Evolutionary conservation across 345 rosid genomes (phyloP).

Genomic region (Brassica cretica): DNA sequence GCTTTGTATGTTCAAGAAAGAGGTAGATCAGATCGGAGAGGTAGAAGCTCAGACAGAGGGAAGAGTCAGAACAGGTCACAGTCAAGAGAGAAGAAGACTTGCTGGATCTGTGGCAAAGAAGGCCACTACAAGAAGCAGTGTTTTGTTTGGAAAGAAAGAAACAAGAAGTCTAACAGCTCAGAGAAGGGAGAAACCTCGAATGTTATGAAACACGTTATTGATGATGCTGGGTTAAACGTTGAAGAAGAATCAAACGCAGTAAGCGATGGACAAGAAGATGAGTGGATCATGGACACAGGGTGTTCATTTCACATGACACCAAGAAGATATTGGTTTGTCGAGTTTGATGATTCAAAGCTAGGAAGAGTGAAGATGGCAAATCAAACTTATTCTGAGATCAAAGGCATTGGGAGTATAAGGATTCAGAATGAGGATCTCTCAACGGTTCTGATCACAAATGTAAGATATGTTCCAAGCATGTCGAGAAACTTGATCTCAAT

Average conservation of each 20-base stretch:
- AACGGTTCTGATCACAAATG: background rate
- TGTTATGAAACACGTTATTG: background rate
- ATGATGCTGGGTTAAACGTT: background rate
- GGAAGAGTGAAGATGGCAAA: background rate
- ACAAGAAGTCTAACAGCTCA: background rate
- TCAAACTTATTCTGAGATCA: background rate
- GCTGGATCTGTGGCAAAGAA: background rate
- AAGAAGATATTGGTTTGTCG: background rate
- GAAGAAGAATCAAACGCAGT: background rate
- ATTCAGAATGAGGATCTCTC: background rate
- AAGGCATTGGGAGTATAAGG: background rate
- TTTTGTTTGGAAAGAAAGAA: background rate
- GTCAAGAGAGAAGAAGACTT: background rate
- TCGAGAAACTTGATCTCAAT: background rate
- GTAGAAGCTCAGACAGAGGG: background rate
- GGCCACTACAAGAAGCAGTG: background rate
- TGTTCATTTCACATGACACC: background rate
- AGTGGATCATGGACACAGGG: background rate
- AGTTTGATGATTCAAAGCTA: background rate
- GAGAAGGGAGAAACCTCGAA: background rate
- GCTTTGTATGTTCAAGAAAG: background rate
- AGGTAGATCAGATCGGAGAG: background rate
- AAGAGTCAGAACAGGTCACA: background rate
- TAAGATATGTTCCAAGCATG: background rate
- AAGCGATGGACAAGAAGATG: background rate